Percentiles rank a stretch among this genome's conserved stretches.
These are phyloP conservation scores for Pythium folliculosum DNA, from an alignment of 352 stramenopile species.

Conservation along the genomic window DNA sequence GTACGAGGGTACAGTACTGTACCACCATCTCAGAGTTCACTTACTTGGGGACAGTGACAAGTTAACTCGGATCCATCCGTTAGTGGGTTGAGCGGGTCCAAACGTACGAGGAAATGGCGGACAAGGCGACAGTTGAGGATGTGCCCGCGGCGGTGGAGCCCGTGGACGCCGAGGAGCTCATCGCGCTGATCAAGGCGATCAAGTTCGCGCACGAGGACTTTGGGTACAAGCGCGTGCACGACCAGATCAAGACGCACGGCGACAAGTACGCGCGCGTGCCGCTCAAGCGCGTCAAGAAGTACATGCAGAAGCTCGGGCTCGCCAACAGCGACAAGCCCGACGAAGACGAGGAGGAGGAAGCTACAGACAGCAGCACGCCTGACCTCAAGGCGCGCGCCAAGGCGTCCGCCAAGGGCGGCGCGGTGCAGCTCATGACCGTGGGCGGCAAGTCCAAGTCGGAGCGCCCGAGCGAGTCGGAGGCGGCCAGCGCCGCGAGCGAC, in stretches of 20 bases:
- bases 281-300: constrained; percentile 83
- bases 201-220: constrained; percentile 86
- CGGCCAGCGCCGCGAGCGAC: constrained; percentile 24
- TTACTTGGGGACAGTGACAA: background rate
- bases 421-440: constrained; percentile 84
- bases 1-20: constrained; percentile 1
- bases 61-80: background rate
- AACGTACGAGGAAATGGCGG: constrained; percentile 6
- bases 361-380: background rate
- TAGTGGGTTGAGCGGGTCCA: background rate
- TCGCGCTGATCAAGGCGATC: constrained; percentile 83
- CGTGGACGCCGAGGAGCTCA: constrained; percentile 78
- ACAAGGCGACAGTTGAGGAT: background rate
- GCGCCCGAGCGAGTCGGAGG: constrained; percentile 12
- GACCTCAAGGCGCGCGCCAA: constrained; percentile 25
- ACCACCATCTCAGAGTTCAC: constrained; percentile 2
- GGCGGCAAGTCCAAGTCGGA: constrained; percentile 76
- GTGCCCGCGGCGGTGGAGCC: constrained; percentile 19
- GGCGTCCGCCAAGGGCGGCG: constrained; percentile 29
- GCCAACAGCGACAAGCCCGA: constrained; percentile 24
- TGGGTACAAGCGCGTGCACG: constrained; percentile 82
- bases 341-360: constrained; percentile 19
- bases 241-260: constrained; percentile 73
- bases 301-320: constrained; percentile 83
- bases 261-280: constrained; percentile 77